These are phyloP conservation scores for Erucastrum elatum DNA, from an alignment of 345 rosid species.

Conservation along the genomic window DNA sequence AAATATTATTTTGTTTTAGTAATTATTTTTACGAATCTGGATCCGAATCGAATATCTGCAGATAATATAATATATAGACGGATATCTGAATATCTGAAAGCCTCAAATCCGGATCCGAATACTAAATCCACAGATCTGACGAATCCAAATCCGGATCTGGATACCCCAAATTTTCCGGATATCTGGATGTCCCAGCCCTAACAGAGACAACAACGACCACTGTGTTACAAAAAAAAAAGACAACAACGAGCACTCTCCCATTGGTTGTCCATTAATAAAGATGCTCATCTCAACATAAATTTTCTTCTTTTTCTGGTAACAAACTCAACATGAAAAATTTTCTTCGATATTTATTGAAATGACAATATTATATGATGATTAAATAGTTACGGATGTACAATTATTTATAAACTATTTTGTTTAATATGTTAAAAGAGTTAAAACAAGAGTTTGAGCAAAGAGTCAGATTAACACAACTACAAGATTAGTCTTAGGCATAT, in stretches of 20 bases:
- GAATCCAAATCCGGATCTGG: no score
- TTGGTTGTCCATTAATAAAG: constrained; percentile 18
- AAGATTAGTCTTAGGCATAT: background rate
- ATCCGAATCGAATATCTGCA: no score
- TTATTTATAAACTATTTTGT: background rate
- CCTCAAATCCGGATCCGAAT: no score
- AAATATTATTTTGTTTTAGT: no score
- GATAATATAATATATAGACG: no score
- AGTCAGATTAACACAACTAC: background rate
- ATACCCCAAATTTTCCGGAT: no score
- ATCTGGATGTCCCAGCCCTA: no score
- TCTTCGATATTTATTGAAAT: background rate
- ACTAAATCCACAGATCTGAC: no score
- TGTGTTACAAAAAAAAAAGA: background rate
- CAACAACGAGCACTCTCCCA: background rate
- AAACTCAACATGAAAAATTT: background rate
- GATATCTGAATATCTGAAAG: no score
- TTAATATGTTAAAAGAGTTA: background rate
- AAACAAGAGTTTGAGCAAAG: background rate
- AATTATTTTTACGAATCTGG: no score
- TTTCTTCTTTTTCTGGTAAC: background rate
- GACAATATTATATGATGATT: background rate
- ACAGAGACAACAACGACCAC: background rate
- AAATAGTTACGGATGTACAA: background rate
- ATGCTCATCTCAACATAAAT: constrained; percentile 12